These are phyloP conservation scores for Yamadazyma atlantica DNA, from an alignment of 1,139 yeast species.

Conservation along the genomic window DNA sequence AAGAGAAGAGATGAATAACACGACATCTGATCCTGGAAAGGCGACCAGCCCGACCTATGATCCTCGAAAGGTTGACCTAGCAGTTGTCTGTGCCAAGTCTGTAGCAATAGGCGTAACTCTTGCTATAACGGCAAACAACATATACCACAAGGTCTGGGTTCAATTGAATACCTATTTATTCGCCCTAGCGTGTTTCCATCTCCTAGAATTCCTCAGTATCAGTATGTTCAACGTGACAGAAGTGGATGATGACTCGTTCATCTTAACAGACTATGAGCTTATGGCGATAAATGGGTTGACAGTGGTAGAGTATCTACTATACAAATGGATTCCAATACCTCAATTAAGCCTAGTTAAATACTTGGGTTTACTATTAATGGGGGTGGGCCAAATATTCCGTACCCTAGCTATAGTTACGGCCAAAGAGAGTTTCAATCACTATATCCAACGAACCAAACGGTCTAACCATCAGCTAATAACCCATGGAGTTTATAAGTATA, in stretches of 20 bases:
- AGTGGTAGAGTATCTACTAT: constrained; percentile 22
- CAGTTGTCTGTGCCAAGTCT: constrained; percentile 35
- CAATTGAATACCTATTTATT: constrained; percentile 43
- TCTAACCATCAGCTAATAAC: constrained; percentile 67
- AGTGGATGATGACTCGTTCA: constrained; percentile 72
- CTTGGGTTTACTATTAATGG: constrained; percentile 48
- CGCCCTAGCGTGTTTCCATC: constrained; percentile 64
- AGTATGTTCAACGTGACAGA: constrained; percentile 67
- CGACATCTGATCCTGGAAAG: too few relatives aligned
- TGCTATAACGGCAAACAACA: constrained; percentile 15
- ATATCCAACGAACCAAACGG: constrained; percentile 55
- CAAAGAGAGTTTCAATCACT: constrained; percentile 82
- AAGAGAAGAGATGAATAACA: too few relatives aligned
- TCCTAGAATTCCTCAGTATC: constrained; percentile 77
- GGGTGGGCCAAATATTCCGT: constrained; percentile 66
- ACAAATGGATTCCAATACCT: constrained; percentile 6
- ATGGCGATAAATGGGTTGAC: constrained; percentile 55
- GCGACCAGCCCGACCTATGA: constrained; percentile 19
- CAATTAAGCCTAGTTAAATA: background rate
- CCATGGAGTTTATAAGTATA: constrained; percentile 61
- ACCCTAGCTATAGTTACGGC: constrained; percentile 87
- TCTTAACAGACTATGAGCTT: constrained; percentile 72
- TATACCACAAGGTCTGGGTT: background rate
- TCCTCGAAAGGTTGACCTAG: constrained; percentile 29
- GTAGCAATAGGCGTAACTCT: constrained; percentile 29